Conservation (phyloP, 176 grass and related monocot genomes). For the Aechmea fasciata region DNA sequence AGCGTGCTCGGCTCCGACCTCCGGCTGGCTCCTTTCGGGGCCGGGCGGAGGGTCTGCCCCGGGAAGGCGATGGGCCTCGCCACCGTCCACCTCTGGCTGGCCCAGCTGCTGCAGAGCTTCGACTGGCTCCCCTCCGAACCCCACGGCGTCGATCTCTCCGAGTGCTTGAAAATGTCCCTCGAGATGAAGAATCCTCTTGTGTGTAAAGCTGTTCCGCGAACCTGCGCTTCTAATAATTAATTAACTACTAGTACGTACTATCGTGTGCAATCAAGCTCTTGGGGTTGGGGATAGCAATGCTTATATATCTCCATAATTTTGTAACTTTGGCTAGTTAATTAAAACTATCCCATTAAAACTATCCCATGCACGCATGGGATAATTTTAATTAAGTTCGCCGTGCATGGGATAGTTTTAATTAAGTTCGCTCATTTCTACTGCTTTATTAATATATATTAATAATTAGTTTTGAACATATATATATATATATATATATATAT, state of each 20-base stretch:
- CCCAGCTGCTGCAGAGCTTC: slow-evolving; percentile 49
- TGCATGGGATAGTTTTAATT: too few species aligned
- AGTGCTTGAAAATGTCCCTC: slow-evolving; percentile 67
- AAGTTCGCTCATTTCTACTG: too few species aligned
- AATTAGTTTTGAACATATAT: too few species aligned
- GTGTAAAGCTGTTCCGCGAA: slow-evolving; percentile 40
- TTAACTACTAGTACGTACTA: background rate
- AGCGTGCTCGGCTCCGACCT: slow-evolving; percentile 61
- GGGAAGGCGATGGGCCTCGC: slow-evolving; percentile 63
- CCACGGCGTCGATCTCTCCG: slow-evolving; percentile 42
- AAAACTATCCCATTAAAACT: too few species aligned
- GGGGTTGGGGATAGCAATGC: too few species aligned
- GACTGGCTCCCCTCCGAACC: slow-evolving; percentile 25
- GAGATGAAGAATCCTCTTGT: slow-evolving; percentile 67
- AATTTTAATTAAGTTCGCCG: too few species aligned
- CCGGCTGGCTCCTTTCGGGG: slow-evolving; percentile 61
- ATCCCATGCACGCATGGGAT: too few species aligned
- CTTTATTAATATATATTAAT: too few species aligned
- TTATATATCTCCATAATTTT: too few species aligned
- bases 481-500: too few species aligned
- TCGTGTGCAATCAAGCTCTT: too few species aligned
- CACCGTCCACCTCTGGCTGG: slow-evolving; percentile 62
- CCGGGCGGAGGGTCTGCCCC: slow-evolving; percentile 59
- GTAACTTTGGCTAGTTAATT: too few species aligned
- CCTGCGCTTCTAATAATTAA: background rate